A percentile compares a stretch with the other conserved stretches of the same genome.
These are phyloP conservation scores for Sporothrix variecibatus DNA, from an alignment of 2,329 filamentous ascomycete species.

Conservation along the genomic window DNA sequence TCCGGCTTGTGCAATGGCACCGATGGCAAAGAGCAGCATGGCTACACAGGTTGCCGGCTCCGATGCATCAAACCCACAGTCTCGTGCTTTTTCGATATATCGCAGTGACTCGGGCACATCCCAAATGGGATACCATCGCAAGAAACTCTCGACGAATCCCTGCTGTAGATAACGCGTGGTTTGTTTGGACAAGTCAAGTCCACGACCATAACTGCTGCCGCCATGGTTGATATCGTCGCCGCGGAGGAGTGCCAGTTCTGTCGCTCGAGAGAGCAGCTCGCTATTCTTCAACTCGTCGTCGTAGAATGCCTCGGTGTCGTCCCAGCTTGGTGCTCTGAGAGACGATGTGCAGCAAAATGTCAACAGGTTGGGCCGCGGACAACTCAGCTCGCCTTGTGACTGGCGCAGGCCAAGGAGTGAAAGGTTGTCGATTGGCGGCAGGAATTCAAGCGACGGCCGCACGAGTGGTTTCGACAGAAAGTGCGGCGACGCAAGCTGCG, in stretches of 20 bases:
- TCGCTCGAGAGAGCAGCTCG: background rate
- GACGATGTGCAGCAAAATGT: background rate
- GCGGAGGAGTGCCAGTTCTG: background rate
- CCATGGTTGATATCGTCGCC: background rate
- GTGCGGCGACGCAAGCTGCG: background rate
- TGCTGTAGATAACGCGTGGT: background rate
- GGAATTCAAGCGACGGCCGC: background rate
- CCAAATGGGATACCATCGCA: background rate
- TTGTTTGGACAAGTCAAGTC: background rate
- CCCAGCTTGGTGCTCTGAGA: background rate
- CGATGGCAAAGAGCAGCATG: background rate
- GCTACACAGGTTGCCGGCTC: background rate
- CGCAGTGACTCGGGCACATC: background rate
- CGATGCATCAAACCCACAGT: background rate
- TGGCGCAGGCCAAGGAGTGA: background rate
- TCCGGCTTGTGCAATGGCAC: background rate
- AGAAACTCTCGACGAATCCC: background rate
- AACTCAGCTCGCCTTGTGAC: background rate
- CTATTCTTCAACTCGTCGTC: background rate
- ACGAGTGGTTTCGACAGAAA: background rate
- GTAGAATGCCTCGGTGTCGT: background rate
- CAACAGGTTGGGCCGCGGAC: background rate
- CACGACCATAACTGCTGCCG: background rate
- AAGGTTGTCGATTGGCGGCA: background rate
- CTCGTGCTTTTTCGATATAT: background rate